phyloP scores from a whole-genome alignment of 2,329 filamentous ascomycete species.

The Cladophialophora immunda region DNA sequence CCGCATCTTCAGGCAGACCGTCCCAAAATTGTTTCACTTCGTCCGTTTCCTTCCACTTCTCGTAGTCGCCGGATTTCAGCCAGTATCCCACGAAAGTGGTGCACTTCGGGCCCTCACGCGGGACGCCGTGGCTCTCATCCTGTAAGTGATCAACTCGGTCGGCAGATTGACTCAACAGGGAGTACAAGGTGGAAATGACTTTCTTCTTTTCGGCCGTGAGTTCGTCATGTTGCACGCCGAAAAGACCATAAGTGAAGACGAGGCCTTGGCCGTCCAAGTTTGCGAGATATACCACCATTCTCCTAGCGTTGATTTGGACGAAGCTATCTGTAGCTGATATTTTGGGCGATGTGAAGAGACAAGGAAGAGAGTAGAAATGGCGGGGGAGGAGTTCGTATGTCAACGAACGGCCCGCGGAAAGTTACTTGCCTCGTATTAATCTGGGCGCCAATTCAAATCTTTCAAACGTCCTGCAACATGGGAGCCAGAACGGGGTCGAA shows the following conservation, averaged over 20 bases:
- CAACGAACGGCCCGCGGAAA: not conserved
- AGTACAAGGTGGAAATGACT: slow-evolving; percentile 17
- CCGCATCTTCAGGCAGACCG: slow-evolving; percentile 27
- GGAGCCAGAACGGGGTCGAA: not conserved
- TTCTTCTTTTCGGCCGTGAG: slow-evolving; percentile 28
- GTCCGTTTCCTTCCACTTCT: slow-evolving; percentile 20
- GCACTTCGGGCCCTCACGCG: slow-evolving; percentile 18
- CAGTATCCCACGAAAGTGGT: slow-evolving; percentile 31
- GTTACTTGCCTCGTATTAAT: not conserved
- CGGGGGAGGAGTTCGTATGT: not conserved
- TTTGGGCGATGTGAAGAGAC: not conserved
- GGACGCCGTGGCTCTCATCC: slow-evolving; percentile 27
- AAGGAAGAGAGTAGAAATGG: not conserved
- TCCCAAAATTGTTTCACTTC: slow-evolving; percentile 26
- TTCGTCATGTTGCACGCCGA: slow-evolving; percentile 29
- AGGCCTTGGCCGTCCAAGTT: slow-evolving; percentile 26
- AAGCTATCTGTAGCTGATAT: not conserved
- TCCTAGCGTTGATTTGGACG: not conserved
- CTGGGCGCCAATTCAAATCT: slow-evolving; percentile 6
- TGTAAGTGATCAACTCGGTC: slow-evolving; percentile 29
- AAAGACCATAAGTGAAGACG: slow-evolving; percentile 30
- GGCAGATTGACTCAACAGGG: slow-evolving; percentile 19
- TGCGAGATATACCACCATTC: slow-evolving; percentile 29
- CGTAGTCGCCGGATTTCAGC: slow-evolving; percentile 20
- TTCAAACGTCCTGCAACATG: slow-evolving; percentile 3